phyloP scores from a whole-genome alignment of 1,139 yeast species.

The Barnettozyma hawaiiensis region DNA sequence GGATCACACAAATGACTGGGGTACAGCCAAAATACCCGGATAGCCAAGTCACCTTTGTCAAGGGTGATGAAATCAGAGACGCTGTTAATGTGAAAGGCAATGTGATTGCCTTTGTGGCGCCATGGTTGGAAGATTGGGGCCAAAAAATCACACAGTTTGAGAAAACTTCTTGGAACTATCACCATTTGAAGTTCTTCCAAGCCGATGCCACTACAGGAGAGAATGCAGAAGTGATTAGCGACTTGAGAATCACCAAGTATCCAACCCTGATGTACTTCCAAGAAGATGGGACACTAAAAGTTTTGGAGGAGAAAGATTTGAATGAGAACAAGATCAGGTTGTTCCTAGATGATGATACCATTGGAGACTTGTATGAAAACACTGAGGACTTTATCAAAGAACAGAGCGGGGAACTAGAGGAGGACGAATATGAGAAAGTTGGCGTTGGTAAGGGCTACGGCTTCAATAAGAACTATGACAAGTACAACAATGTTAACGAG shows the following conservation, averaged over 20 bases:
- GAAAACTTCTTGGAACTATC: conserved; percentile 12
- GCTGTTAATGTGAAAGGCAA: conserved; percentile 1
- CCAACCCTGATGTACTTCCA: conserved; percentile 20
- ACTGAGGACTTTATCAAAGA: conserved; percentile 11
- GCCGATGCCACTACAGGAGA: conserved; percentile 17
- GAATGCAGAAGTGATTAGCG: conserved; percentile 15
- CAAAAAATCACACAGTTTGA: conserved; percentile 19
- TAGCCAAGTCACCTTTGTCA: conserved; percentile 5
- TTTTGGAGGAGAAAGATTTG: conserved; percentile 12
- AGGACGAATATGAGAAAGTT: background rate
- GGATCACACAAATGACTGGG: conserved; percentile 20
- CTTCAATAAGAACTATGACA: conserved; percentile 3
- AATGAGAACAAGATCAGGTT: conserved; percentile 11
- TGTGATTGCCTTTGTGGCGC: conserved; percentile 18
- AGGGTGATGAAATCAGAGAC: conserved; percentile 2
- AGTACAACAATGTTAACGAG: conserved; percentile 9
- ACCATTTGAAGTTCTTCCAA: conserved; percentile 13
- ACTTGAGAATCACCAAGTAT: conserved; percentile 16
- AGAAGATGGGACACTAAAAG: conserved; percentile 5
- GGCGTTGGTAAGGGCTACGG: background rate
- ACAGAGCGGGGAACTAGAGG: conserved; percentile 9
- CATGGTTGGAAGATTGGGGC: conserved; percentile 23
- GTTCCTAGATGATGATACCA: conserved; percentile 13
- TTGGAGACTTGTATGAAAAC: conserved; percentile 16
- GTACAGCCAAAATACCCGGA: conserved; percentile 20